phyloP scores from a whole-genome alignment of 495 filamentous ascomycete genomes.

The Jackrogersella multiformis region DNA sequence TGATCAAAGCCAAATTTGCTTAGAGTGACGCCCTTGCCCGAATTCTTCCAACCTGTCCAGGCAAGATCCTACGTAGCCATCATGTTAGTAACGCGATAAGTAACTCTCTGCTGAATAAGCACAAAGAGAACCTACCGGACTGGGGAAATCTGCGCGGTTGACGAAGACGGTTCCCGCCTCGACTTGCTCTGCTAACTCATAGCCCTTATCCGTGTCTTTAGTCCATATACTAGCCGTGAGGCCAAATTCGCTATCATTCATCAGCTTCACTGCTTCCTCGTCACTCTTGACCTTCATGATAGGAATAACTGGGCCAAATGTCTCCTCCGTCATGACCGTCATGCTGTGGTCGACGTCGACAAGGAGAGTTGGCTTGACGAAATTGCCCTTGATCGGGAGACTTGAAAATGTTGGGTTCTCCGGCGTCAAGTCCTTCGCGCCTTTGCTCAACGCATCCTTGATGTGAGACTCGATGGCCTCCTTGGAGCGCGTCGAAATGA shows the following conservation, averaged over 20 bases:
- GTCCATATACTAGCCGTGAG: conserved; percentile 99
- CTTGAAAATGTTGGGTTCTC: conserved; percentile 76
- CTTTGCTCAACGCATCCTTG: conserved; percentile 82
- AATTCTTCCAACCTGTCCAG: conserved; percentile 98
- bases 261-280: conserved; percentile 80
- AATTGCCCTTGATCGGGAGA: conserved; percentile 79
- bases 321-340: conserved; percentile 93
- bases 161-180: conserved; percentile 98
- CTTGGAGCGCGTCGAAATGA: conserved; percentile 79
- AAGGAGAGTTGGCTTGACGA: conserved; percentile 83
- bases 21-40: conserved; percentile 87
- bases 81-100: conserved; percentile 30
- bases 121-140: conserved; percentile 71
- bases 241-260: conserved; percentile 96
- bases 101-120: conserved; percentile 33
- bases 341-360: conserved; percentile 85
- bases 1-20: conserved; percentile 93
- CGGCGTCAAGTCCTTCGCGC: conserved; percentile 84
- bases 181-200: conserved; percentile 78
- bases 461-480: conserved; percentile 83
- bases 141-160: conserved; percentile 92
- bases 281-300: conserved; percentile 91
- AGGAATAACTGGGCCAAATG: conserved; percentile 93
- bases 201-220: conserved; percentile 81
- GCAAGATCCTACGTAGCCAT: conserved; percentile 77